phyloP scores from a whole-genome alignment of 352 stramenopile species.

The Pythium aphanidermatum region DNA sequence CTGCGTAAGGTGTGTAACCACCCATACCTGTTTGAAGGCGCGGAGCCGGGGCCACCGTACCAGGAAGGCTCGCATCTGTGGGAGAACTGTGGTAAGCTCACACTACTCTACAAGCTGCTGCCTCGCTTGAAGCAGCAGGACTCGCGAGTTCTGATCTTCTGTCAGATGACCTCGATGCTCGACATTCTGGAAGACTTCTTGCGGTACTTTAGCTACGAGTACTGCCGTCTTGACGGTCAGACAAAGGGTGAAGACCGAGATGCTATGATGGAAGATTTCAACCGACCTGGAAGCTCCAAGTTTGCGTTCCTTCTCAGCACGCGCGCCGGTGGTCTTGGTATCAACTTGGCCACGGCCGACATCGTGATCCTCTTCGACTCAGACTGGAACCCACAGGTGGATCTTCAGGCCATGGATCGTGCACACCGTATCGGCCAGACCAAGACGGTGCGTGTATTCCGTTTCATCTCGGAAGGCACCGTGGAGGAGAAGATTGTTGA shows the following conservation, averaged over 20 bases:
- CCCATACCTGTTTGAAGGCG: conserved; percentile 99
- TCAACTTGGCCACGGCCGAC: conserved; percentile 98
- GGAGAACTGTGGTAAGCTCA: conserved; percentile 98
- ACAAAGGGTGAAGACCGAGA: conserved; percentile 86
- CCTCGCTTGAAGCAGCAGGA: conserved; percentile 80
- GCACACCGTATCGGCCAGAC: conserved; percentile 98
- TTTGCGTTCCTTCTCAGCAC: conserved; percentile 98
- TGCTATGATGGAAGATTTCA: conserved; percentile 97
- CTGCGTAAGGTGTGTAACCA: conserved; percentile 99
- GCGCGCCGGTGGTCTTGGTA: conserved; percentile 93
- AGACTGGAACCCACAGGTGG: conserved; percentile 98
- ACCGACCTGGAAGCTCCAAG: conserved; percentile 93
- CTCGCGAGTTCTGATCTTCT: conserved; percentile 98
- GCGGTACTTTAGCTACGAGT: conserved; percentile 79
- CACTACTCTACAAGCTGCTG: conserved; percentile 94
- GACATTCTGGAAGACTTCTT: conserved; percentile 99
- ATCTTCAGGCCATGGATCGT: conserved; percentile 98
- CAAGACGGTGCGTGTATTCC: conserved; percentile 98
- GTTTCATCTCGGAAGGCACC: conserved; percentile 96
- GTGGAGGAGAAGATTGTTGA: conserved; percentile 99
- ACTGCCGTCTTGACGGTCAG: conserved; percentile 78
- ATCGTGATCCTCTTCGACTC: conserved; percentile 98
- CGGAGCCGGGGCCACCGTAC: conserved; percentile 96
- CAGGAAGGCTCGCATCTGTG: conserved; percentile 96
- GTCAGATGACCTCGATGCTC: conserved; percentile 99